Base-by-base conservation (phyloP, 2,329 filamentous ascomycete species). In the Beauveria sp. region DNA sequence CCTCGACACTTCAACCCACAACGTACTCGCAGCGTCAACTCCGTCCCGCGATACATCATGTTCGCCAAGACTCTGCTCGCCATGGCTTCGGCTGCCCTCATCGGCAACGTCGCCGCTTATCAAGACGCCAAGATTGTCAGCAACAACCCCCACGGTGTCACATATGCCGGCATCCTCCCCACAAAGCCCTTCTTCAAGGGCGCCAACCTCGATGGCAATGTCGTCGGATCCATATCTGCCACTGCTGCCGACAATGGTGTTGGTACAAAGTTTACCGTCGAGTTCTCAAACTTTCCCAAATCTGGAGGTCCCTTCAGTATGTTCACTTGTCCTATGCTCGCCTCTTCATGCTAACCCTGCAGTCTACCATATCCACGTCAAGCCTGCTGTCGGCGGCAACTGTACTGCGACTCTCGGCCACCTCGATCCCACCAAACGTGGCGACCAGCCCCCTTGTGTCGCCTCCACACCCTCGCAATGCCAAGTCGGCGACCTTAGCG, bases 401-500 rank as follows among this genome's bases (percentile, higher is more conserved):
- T 93, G 90, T 78, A 88, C 83, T 56, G 73, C 73, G 5, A 87
- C 90, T 1, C 77, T 83, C 4, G 83, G 78, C 2, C 90, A 93
- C 69, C 81, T 91, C 14, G 88, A 93, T 69, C 89, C 90, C 20
- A 90, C 81, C 71, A 70, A 79, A 55, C 86, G 87, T 56, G 85
- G 84, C 65, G 84, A 91, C 69, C 74, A 73, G 1, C 77, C 85
- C 5, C 67, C 80, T 5, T 93, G 90, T 74, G 78, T 91, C 68
- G 43, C 74, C 12, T 67, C 70, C 10, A 70, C 75, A 7, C 86
- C 86, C 8, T 73, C 82, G 64, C 86, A 83, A 10, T 95, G 90
- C 77, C 85, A 93, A 74, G 84, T 90, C 12, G 90, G 90, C 65
- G 90, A 93, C 71, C 78, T 92, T 61, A 83, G 84, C 67, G 90